Base-by-base conservation (phyloP, 2,329 filamentous ascomycete genomes). In the Pezicula rhizophila region DNA sequence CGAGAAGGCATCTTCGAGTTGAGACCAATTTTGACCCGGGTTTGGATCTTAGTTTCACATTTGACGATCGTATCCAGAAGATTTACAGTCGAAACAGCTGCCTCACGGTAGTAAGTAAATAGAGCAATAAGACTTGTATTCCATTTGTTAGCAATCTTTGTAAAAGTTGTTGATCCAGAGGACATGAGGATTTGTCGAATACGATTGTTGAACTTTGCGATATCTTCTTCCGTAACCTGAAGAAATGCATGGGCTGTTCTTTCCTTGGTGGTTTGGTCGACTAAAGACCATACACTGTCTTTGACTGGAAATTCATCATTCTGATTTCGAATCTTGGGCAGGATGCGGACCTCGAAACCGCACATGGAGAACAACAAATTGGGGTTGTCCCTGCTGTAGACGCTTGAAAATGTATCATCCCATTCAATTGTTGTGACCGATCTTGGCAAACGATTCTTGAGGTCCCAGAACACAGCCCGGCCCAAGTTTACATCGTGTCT, bases 131-230 rank as follows among this genome's bases (percentile, higher is more conserved):
- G 70, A 1, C 89, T 93, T 0, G 93, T 99, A 70, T 99, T 99
- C 93, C 95, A 99, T 72, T 99, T 99, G 72, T 99, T 99, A 42
- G 95, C 93, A 63, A 99, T 99, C 78, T 99, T 99, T 41, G 93
- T 99, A 71, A 99, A 99, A 0, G 93, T 99, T 0, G 93, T 99
- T 5, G 89, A 96, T n/a, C 93, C 95, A 50, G 93, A 97, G 10
- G 92, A 97, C 93, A 99, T 99, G 49, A 99, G 77, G 65, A 99
- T 99, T 64, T 99, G 93, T 51, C 93, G 84, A 63, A 99, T 99
- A 38, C 95, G 85, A 68, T 99, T 99, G 71, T 99, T 99, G 77
- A 99, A 99, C 69, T 97, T 97, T 57, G 92, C 87, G 43, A 99
- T 92, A 63, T 99, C 93, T 64, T 97, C 93, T 63, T 97, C 92